Evolutionary conservation across 2,329 filamentous ascomycete genomes (phyloP), one percentile per base, ranked within the genome.

Genomic region (Fusarium papillatum): DNA sequence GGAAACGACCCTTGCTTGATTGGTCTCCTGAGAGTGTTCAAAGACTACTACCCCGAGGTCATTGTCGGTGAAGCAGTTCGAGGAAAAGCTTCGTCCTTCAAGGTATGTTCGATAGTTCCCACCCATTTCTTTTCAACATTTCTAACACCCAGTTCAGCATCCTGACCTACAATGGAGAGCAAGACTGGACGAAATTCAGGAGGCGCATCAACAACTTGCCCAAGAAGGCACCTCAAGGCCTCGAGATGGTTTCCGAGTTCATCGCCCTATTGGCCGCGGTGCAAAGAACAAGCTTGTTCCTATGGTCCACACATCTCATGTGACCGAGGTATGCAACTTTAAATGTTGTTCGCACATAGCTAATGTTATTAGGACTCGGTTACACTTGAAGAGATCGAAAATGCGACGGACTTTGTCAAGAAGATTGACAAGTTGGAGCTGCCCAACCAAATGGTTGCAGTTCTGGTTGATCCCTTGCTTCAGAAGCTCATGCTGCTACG

Each of bases 11-110:
- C 93, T 61, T 90, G 92, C 64, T 86, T 98, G 41, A 88, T 94
- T 43, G 94, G 94, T 5, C 87, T 98, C 22, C 86, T 97, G 62
- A 90, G 93, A 67, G 91, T 96, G n/a, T 97, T 93, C 86, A 97
- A 97, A 81, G 95, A 96, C 81, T 97, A 96, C 83, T 97, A 96
- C 79, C 95, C 95, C 0, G 95, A 98, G 81, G 95, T 97, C 66
- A 95, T 97, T 70, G 90, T 96, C 17, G 94, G 93, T 26, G 93
- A 93, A 74, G 87, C 90, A 6, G 89, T 91, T 36, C 87, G 87
- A 65, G 91, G 91, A 43, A 89, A 89, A 70, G 91, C 91, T 1
- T 89, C 90, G 6, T 87, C 90, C 1, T 93, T 93, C 82, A 92
- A 90, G 82, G 89, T 90, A 81, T 24, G 7, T 29, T 22, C 16